Evolutionary conservation across 306 rosid species (phyloP), one percentile per base, ranked within the genome.

Genomic region (Glycine tomentella): DNA sequence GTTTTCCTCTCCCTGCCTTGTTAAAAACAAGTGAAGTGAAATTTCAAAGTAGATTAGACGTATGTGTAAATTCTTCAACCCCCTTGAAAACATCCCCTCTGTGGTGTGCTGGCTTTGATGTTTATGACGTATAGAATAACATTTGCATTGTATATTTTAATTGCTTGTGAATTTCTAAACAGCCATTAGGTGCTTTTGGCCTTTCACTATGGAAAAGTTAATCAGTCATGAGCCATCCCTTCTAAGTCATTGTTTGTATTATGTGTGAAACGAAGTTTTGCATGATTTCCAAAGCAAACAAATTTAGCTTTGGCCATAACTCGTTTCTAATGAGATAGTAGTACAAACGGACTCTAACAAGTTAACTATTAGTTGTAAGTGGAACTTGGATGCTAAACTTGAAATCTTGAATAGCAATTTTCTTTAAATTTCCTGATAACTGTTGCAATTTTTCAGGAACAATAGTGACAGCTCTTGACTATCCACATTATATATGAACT

Each of bases 31-130:
- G 81, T 20, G 90, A 89, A 77, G 56, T 58, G 61, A 82, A 36
- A 81, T 95, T 93, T 82, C 69, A 69, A 6, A 80, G 76, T 17
- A 82, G 92, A 79, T 87, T 95, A 88, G 98, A 95, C 57, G 84
- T 90, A 70, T 93, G 91, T 78, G 87, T 91, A 85, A 89, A 88
- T 86, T 87, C 99, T 81, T 91, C 99, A 4, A 77, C 86, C 33
- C 99, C 99, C 10, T 82, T 88, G 68, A 80, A 67, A 77, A 78
- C 82, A 74, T 95, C 98, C 81, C 96, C 96, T 82, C 79, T 95
- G 78, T 91, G 97, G 92, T 78, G 86, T 88, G 74, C 90, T 90
- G 63, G 82, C 38, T 80, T 16, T 89, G 83, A 76, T 51, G 63
- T 82, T 78, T n/a, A 78, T 77, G 58, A 74, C 51, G 44, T 76